Conservation (phyloP, 306 rosid species). For the Dalbergia oliveri region DNA sequence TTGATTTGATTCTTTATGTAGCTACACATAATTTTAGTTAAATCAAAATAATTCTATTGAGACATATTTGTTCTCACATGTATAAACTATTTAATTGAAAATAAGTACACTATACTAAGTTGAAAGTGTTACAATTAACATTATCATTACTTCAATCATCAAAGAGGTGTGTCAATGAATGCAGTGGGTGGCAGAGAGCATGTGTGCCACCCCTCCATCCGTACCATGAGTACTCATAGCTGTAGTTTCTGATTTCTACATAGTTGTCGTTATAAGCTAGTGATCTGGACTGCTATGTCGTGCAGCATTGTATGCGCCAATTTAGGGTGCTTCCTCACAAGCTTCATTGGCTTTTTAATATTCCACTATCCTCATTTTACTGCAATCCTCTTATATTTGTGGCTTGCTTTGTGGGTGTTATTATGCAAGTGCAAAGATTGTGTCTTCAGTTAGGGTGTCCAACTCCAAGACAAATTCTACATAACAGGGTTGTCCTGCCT, state of each 20-base stretch:
- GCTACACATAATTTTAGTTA: too few species aligned
- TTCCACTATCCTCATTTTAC: background rate
- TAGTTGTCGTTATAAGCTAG: conserved; percentile 12
- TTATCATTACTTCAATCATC: background rate
- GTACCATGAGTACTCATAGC: background rate
- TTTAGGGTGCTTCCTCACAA: background rate
- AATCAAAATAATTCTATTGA: too few species aligned
- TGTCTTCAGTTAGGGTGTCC: conserved; percentile 24
- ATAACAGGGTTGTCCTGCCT: background rate
- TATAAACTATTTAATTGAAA: too few species aligned
- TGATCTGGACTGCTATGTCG: background rate
- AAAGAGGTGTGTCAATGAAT: background rate
- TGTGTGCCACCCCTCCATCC: background rate
- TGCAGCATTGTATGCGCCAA: background rate
- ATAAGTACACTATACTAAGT: too few species aligned
- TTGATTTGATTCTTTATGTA: too few species aligned
- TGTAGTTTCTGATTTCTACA: background rate
- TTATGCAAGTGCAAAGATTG: conserved; percentile 6
- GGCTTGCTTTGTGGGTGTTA: background rate
- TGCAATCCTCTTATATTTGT: background rate
- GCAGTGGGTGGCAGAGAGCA: conserved; percentile 14
- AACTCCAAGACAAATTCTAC: background rate
- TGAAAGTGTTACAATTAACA: too few species aligned
- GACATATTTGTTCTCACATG: too few species aligned
- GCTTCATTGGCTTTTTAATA: background rate